These are phyloP conservation scores for Teratosphaeria destructans DNA, from an alignment of 2,329 filamentous ascomycete species.

Conservation along the genomic window DNA sequence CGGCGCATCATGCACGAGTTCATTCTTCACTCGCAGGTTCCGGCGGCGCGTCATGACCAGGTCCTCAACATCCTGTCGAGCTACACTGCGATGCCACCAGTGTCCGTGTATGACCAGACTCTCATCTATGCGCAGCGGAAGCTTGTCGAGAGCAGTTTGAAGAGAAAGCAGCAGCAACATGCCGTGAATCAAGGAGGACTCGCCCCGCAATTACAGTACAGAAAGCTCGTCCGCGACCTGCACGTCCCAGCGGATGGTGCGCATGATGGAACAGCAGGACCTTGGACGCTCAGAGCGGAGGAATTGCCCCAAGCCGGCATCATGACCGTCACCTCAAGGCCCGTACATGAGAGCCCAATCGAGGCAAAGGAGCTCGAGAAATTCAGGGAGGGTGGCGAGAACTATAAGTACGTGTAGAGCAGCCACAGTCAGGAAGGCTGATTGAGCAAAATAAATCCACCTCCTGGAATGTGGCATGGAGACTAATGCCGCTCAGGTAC, in stretches of 20 bases:
- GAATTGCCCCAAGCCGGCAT: conserved; percentile 39
- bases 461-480: background rate
- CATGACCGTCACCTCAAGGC: conserved; percentile 43
- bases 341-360: conserved; percentile 40
- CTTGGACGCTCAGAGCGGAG: conserved; percentile 18
- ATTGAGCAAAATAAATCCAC: background rate
- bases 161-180: conserved; percentile 13
- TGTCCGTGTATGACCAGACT: conserved; percentile 43
- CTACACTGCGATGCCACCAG: conserved; percentile 51
- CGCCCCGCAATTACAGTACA: conserved; percentile 4
- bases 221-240: conserved; percentile 15
- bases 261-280: conserved; percentile 2
- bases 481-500: conserved; percentile 4
- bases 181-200: conserved; percentile 1
- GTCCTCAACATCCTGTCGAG: conserved; percentile 52
- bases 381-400: conserved; percentile 8
- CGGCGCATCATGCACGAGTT: conserved; percentile 48
- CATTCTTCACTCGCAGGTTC: conserved; percentile 50
- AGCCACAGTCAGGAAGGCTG: background rate
- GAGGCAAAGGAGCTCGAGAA: conserved; percentile 33
- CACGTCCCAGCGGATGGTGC: background rate
- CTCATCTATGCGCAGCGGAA: conserved; percentile 46
- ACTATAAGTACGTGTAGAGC: conserved; percentile 11
- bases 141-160: conserved; percentile 15
- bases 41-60: conserved; percentile 47